Percentiles rank a stretch among this genome's conserved stretches.
phyloP scores from a whole-genome alignment of 1,139 yeast genomes.

The Geotrichum macrosporum region DNA sequence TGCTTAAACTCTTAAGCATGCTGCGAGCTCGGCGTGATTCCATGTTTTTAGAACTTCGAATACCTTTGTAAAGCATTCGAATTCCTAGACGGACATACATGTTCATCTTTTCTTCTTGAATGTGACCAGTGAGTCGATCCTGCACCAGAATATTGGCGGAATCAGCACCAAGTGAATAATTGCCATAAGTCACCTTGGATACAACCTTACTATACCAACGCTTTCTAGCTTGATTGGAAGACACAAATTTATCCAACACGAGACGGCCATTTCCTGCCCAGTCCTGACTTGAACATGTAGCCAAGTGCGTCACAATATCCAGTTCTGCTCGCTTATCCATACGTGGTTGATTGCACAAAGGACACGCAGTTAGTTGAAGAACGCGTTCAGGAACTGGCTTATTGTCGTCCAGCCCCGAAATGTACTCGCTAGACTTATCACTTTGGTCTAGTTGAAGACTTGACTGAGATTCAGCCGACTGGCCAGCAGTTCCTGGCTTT shows the following conservation, averaged over 20 bases:
- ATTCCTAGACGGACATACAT: conserved; percentile 85
- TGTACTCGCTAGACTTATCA: conserved; percentile 9
- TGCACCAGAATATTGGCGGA: conserved; percentile 93
- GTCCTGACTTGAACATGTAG: conserved; percentile 76
- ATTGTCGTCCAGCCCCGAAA: conserved; percentile 14
- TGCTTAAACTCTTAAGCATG: conserved; percentile 58
- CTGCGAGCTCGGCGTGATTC: conserved; percentile 56
- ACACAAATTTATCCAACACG: conserved; percentile 65
- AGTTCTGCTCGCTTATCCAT: conserved; percentile 52
- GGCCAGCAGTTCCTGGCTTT: background rate
- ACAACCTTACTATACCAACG: conserved; percentile 84
- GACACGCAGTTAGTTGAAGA: conserved; percentile 65
- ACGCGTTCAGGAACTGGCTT: conserved; percentile 38
- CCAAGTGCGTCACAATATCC: conserved; percentile 79
- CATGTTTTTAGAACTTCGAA: conserved; percentile 46
- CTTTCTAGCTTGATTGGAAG: conserved; percentile 77
- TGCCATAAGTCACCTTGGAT: conserved; percentile 83
- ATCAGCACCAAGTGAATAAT: conserved; percentile 79
- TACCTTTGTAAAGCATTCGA: conserved; percentile 72
- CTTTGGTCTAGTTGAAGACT: background rate
- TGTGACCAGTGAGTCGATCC: conserved; percentile 80
- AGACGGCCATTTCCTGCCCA: conserved; percentile 68
- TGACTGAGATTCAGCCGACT: background rate
- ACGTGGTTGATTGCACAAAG: conserved; percentile 65
- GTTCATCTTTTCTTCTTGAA: conserved; percentile 89